These are phyloP conservation scores for Cystobasidiaceae sp. DNA, from an alignment of 1,284 basidiomycete species.

Conservation along the genomic window DNA sequence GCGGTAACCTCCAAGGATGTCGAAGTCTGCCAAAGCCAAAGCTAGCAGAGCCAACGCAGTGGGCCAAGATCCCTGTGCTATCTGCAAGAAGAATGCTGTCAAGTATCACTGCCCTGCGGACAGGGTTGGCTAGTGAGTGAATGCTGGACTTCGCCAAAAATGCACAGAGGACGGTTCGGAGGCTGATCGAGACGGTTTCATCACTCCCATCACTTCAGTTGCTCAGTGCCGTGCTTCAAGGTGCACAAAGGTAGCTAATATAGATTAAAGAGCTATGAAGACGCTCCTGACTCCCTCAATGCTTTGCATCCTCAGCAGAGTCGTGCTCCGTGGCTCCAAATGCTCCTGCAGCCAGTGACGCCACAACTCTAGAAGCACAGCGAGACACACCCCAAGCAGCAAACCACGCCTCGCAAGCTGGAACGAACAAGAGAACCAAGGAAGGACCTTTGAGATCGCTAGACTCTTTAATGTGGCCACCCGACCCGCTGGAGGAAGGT, in stretches of 20 bases:
- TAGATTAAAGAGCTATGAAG: not conserved
- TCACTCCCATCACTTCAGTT: not conserved
- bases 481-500: slow-evolving; percentile 29
- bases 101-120: slow-evolving; percentile 30
- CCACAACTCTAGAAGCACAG: too few relatives aligned
- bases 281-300: too few relatives aligned
- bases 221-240: slow-evolving; percentile 28
- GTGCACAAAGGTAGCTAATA: slow-evolving; percentile 17
- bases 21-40: not conserved
- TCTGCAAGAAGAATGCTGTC: slow-evolving; percentile 18
- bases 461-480: slow-evolving; percentile 21
- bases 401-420: not conserved
- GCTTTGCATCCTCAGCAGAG: not conserved
- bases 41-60: slow-evolving; percentile 7
- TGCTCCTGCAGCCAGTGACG: too few relatives aligned
- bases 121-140: slow-evolving; percentile 27
- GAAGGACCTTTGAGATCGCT: slow-evolving; percentile 1
- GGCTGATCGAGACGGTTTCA: slow-evolving; percentile 4
- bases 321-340: too few relatives aligned
- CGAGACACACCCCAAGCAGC: too few relatives aligned
- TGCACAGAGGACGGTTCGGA: too few relatives aligned
- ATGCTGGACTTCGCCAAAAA: not conserved
- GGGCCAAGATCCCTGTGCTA: not conserved
- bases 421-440: not conserved
- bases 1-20: not conserved